phyloP scores from a whole-genome alignment of 1,284 basidiomycete species.

The Macrocystidia cucumis region DNA sequence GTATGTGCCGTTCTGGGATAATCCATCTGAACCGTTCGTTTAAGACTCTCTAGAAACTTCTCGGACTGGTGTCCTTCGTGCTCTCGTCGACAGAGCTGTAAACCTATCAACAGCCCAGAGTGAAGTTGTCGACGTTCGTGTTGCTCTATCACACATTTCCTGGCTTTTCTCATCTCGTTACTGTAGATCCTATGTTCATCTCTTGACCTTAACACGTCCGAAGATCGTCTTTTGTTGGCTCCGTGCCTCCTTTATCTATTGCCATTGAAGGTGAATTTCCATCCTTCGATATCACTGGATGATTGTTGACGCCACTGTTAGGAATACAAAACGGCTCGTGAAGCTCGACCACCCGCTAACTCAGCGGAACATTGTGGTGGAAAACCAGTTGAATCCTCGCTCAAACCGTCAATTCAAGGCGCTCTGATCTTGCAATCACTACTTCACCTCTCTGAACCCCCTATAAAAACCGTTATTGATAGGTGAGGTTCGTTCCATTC shows the following conservation, averaged over 20 bases:
- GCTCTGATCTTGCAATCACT: slow-evolving; percentile 80
- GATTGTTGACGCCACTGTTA: slow-evolving; percentile 12
- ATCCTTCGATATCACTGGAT: not conserved
- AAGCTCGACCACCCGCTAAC: too few species aligned
- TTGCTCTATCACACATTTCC: slow-evolving; percentile 1
- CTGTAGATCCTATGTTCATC: slow-evolving; percentile 51
- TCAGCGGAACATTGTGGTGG: too few species aligned
- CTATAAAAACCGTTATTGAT: slow-evolving; percentile 59
- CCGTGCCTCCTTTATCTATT: slow-evolving; percentile 61
- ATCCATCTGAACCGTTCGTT: slow-evolving; percentile 25
- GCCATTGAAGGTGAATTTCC: slow-evolving; percentile 37
- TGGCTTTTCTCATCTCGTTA: slow-evolving; percentile 4
- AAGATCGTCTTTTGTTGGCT: slow-evolving; percentile 43
- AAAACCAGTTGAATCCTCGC: not conserved
- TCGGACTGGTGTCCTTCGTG: slow-evolving; percentile 48
- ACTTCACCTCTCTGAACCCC: slow-evolving; percentile 56
- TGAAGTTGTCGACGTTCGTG: slow-evolving; percentile 41
- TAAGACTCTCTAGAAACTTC: slow-evolving; percentile 36
- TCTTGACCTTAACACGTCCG: slow-evolving; percentile 44
- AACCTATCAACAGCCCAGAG: slow-evolving; percentile 34
- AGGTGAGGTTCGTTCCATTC: slow-evolving; percentile 38
- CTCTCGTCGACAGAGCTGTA: slow-evolving; percentile 62
- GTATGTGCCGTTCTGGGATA: slow-evolving; percentile 25
- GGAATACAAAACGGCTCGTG: slow-evolving; percentile 27
- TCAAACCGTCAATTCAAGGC: slow-evolving; percentile 52